Base-by-base conservation (phyloP, 441 rosid genomes). In the Pelargonium hybrid region DNA sequence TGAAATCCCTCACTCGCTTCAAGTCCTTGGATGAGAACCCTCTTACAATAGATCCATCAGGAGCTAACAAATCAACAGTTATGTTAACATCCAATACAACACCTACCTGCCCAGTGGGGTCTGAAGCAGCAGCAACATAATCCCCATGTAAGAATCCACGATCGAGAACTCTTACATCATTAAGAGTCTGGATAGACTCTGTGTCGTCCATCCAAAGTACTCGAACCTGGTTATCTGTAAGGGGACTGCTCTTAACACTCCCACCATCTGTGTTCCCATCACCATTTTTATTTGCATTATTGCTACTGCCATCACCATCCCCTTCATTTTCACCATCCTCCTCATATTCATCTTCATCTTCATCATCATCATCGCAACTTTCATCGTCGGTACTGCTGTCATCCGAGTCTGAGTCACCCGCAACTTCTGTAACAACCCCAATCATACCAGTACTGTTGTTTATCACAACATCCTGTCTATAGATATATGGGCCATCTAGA, bases 131-230 rank as follows among this genome's bases (percentile, higher is more conserved):
- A 80, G 95, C 94, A 73, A 92, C 93, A 78, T 85, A 90, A 79
- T 92, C 98, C 69, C 99, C 98, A 65, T 88, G 92, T 72, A 92
- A 76, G 84, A 95, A 95, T 68, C 93, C 96, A 68, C 99, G 87
- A 79, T 95, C 99, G 73, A 88, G 78, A 75, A 88, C 92, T 6
- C 80, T 77, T 73, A 91, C 77, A 79, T 89, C 84, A 78, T 75
- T 83, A 23, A 79, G 72, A 80, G 80, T 80, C 76, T 92, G 96
- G 76, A 88, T 82, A 20, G 87, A 88, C 73, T 89, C 96, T 0
- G 86, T 85, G 73, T 84, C 87, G 73, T 88, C 90, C 79, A 89
- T 83, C 97, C 98, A 95, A 65, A 86, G 86, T 47, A 92, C 96
- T 75, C 96, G 89, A 81, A 92, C 90, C 79, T 95, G 96, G 50